Base-by-base conservation (phyloP, 2,329 filamentous ascomycete genomes). In the Elsinoe arachidis region DNA sequence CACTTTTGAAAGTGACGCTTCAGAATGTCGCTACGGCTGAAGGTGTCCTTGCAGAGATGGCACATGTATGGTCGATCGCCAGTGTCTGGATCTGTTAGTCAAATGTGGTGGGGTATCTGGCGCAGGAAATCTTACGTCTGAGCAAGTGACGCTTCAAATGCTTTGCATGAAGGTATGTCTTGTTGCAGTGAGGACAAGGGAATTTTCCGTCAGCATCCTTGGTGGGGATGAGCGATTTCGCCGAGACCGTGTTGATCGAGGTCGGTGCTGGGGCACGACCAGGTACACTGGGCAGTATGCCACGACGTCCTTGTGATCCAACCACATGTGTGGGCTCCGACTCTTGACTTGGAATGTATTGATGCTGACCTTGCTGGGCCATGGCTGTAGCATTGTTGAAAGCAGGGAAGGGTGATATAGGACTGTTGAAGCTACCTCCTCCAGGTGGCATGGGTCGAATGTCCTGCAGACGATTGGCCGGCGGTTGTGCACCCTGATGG, bases 1-100 rank as follows among this genome's bases (percentile, higher is more conserved):
- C 93, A 99, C 78, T 99, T 99, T 74, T 96, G 91, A 76, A 97
- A 99, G 76, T 99, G 93, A 63, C 93, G 89, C 80, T 99, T 99
- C 67, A 99, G 78, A 63, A 99, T 97, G 70, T 99, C 93, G 79
- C 90, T 96, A 72, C 93, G 86, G 51, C 90, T 96, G 75, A 99
- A 99, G 34, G 91, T 97, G 74, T 97, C 93, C 72, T 93, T 90
- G 79, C 93, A 99, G 54, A 99, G 80, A 63, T 95, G 89, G 76
- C 93, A 99, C 84, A 95, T 95, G 77, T 99, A 99, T 58, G 93
- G 93, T 64, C 93, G 89, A 73, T 97, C 92, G 68, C 93, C 93
- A 61, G 93, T 97, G 77, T 99, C 92, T 96, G 66, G 46, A 23
- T 58, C 63, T 56, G 67, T 78, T 64, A 77, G 73, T 60, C 44